Percentiles rank a stretch among this genome's conserved stretches.
Conservation (phyloP, 805 yeast genomes). For the Teunomyces aglyptinius region DNA sequence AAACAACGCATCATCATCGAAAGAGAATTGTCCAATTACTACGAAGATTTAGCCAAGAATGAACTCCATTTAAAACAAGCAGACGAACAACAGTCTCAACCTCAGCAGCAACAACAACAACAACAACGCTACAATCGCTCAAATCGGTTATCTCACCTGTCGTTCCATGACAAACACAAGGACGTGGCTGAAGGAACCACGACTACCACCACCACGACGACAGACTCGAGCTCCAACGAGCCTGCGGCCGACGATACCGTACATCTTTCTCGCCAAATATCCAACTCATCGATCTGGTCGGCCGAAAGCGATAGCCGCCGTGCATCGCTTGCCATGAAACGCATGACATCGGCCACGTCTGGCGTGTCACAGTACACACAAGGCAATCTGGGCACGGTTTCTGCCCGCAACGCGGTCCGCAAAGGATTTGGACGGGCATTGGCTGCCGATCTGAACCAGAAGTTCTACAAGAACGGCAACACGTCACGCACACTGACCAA, state of each 20-base stretch:
- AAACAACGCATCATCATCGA: constrained; percentile 44
- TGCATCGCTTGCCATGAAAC: constrained; percentile 28
- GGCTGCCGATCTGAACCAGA: constrained; percentile 28
- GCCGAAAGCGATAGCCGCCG: constrained; percentile 27
- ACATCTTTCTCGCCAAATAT: constrained; percentile 22
- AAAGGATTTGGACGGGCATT: constrained; percentile 44
- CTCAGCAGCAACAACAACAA: not conserved
- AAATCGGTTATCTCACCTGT: constrained; percentile 11
- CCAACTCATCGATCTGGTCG: constrained; percentile 38
- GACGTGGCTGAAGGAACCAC: not conserved
- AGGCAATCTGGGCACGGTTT: constrained; percentile 10
- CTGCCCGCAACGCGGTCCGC: constrained; percentile 15
- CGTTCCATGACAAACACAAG: constrained; percentile 4
- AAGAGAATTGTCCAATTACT: constrained; percentile 43
- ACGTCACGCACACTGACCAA: constrained; percentile 7
- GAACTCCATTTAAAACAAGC: constrained; percentile 41
- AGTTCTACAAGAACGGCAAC: constrained; percentile 19
- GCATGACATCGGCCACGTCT: constrained; percentile 30
- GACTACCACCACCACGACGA: constrained; percentile 5
- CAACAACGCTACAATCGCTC: constrained; percentile 2
- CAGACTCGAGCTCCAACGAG: not conserved
- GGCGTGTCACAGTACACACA: constrained; percentile 25
- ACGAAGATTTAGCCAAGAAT: constrained; percentile 38
- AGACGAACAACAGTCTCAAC: constrained; percentile 10
- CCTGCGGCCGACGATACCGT: not conserved